Conservation (phyloP, 2,329 filamentous ascomycete genomes). For the Penicillium sclerotiorum region DNA sequence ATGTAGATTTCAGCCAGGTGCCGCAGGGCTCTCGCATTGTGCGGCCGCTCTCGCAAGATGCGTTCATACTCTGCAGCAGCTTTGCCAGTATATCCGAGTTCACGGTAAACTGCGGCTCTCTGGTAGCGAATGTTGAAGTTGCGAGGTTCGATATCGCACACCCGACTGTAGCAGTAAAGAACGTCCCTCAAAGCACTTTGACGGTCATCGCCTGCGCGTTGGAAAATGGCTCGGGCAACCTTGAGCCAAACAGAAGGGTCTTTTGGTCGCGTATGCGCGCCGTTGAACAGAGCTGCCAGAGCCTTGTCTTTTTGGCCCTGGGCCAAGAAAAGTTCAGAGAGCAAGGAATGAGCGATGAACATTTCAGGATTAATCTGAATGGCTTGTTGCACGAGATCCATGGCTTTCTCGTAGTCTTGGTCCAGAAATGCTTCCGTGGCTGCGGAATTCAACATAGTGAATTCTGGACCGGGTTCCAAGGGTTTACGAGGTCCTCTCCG, state of each 20-base stretch:
- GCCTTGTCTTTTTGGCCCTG: conserved; percentile 61
- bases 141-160: conserved; percentile 55
- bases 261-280: conserved; percentile 58
- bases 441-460: conserved; percentile 50
- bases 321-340: conserved; percentile 61
- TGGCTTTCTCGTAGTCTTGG: conserved; percentile 49
- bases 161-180: conserved; percentile 56
- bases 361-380: conserved; percentile 64
- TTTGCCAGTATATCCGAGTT: conserved; percentile 50
- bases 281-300: conserved; percentile 58
- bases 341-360: conserved; percentile 61
- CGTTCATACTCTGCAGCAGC: conserved; percentile 57
- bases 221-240: conserved; percentile 58
- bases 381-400: conserved; percentile 49
- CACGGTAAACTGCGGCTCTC: conserved; percentile 59
- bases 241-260: conserved; percentile 61
- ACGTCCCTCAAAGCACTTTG: conserved; percentile 50
- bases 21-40: conserved; percentile 58
- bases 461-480: conserved; percentile 51
- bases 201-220: conserved; percentile 50
- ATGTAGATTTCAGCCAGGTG: conserved; percentile 61
- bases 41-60: conserved; percentile 56
- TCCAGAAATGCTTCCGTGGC: conserved; percentile 54
- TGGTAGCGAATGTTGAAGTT: conserved; percentile 58
- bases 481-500: conserved; percentile 50